phyloP scores from a whole-genome alignment of 2,329 filamentous ascomycete species.

The Trichoderma lentiforme region DNA sequence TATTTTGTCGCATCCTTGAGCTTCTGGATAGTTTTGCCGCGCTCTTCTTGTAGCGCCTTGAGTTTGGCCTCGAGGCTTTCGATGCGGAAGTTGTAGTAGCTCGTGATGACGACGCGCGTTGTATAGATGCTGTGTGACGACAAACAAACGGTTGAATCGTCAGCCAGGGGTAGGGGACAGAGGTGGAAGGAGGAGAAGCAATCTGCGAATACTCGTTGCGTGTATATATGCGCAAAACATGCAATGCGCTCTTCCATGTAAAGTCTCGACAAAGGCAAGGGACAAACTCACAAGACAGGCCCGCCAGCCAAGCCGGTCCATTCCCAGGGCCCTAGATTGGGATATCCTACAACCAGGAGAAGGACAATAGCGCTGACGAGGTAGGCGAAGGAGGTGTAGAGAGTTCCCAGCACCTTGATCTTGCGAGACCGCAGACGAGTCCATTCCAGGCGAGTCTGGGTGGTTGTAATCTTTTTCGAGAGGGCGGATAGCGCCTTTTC shows the following conservation, averaged over 20 bases:
- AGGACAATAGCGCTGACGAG: slow-evolving; percentile 81
- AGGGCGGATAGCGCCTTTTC: slow-evolving; percentile 85
- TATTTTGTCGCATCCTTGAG: slow-evolving; percentile 95
- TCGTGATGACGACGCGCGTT: slow-evolving; percentile 62
- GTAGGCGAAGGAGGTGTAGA: slow-evolving; percentile 89
- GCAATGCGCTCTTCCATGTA: not conserved
- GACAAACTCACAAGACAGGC: slow-evolving; percentile 64
- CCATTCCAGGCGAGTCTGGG: slow-evolving; percentile 69
- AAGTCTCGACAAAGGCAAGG: not conserved
- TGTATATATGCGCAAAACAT: not conserved
- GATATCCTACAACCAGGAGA: slow-evolving; percentile 78
- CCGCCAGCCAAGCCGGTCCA: slow-evolving; percentile 75
- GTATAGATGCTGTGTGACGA: slow-evolving; percentile 65
- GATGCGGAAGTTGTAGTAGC: slow-evolving; percentile 80
- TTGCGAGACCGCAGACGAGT: slow-evolving; percentile 71
- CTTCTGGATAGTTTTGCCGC: slow-evolving; percentile 84
- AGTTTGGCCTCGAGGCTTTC: slow-evolving; percentile 65
- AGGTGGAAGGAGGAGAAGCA: not conserved
- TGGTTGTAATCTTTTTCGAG: slow-evolving; percentile 74
- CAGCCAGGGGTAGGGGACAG: not conserved
- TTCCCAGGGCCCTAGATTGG: slow-evolving; percentile 72
- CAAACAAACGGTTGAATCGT: not conserved
- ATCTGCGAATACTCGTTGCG: not conserved
- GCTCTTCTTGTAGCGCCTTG: slow-evolving; percentile 72
- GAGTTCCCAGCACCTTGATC: slow-evolving; percentile 78